Conservation (phyloP, 2,329 filamentous ascomycete species). For the Xylariaceae sp. region DNA sequence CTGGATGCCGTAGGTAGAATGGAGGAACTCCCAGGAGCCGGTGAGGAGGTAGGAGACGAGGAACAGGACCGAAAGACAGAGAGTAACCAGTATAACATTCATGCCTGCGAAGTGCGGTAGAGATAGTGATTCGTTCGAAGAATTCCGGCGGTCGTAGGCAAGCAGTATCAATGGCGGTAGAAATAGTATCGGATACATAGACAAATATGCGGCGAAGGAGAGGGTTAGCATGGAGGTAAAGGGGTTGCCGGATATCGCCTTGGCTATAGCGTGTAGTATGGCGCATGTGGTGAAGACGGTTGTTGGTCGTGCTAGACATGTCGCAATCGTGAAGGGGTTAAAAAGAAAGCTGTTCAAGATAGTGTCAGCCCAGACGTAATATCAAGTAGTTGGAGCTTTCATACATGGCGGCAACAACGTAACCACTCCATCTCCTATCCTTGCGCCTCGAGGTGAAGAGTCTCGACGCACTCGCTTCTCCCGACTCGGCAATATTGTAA, state of each 20-base stretch:
- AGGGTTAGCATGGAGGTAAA: conserved; percentile 82
- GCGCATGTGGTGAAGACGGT: conserved; percentile 87
- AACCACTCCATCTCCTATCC: conserved; percentile 72
- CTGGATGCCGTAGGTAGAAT: conserved; percentile 90
- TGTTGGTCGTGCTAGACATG: conserved; percentile 87
- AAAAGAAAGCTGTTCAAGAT: conserved; percentile 72
- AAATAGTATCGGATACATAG: conserved; percentile 87
- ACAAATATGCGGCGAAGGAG: conserved; percentile 85
- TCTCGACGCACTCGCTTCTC: conserved; percentile 73
- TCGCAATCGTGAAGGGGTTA: conserved; percentile 91
- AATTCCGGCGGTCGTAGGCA: conserved; percentile 68
- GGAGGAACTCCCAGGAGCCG: conserved; percentile 84
- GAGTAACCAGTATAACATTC: conserved; percentile 56
- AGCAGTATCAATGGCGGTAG: conserved; percentile 81
- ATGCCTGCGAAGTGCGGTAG: conserved; percentile 54
- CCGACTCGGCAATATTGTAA: conserved; percentile 77
- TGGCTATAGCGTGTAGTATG: conserved; percentile 80
- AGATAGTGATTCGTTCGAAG: conserved; percentile 40
- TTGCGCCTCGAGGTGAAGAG: conserved; percentile 79
- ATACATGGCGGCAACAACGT: conserved; percentile 78
- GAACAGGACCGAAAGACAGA: conserved; percentile 64
- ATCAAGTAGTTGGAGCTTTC: conserved; percentile 27
- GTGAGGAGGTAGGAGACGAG: conserved; percentile 73
- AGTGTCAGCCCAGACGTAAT: conserved; percentile 3
- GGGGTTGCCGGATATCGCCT: conserved; percentile 73